These are phyloP conservation scores for Umbelopsis ramanniana DNA, from an alignment of 192 early-diverging fungal genomes.

Conservation along the genomic window DNA sequence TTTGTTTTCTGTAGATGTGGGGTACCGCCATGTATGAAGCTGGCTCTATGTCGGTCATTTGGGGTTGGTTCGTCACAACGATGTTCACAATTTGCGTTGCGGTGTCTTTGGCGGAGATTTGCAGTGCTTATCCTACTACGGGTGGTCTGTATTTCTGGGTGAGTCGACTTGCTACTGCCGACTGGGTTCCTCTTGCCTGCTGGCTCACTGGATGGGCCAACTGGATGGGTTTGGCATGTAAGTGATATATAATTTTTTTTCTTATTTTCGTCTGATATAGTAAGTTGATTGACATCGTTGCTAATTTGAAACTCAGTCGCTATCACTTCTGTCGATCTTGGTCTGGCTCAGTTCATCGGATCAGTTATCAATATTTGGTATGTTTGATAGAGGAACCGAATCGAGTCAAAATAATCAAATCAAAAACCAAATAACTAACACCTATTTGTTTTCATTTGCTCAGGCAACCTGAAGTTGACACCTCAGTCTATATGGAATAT, in stretches of 20 bases:
- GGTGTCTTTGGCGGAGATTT: conserved; percentile 58
- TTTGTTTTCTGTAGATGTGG: conserved; percentile 33
- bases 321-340: conserved; percentile 54
- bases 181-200: conserved; percentile 53
- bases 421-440: not conserved
- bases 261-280: not conserved
- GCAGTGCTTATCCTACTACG: conserved; percentile 54
- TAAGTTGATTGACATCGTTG: not conserved
- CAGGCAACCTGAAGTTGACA: conserved; percentile 35
- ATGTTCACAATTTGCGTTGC: conserved; percentile 50
- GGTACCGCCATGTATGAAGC: conserved; percentile 51
- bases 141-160: conserved; percentile 61
- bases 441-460: not conserved
- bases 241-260: conserved; percentile 1
- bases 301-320: conserved; percentile 32
- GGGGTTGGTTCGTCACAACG: conserved; percentile 58
- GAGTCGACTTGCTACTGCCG: conserved; percentile 46
- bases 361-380: conserved; percentile 45
- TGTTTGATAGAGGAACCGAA: no score
- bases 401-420: not conserved
- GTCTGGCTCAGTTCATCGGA: conserved; percentile 53
- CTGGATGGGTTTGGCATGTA: conserved; percentile 54
- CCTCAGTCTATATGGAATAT: conserved; percentile 51
- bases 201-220: conserved; percentile 60
- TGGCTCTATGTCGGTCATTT: conserved; percentile 53